Base-by-base conservation (phyloP, 257 asterid species). In the Salvia miltiorrhiza region DNA sequence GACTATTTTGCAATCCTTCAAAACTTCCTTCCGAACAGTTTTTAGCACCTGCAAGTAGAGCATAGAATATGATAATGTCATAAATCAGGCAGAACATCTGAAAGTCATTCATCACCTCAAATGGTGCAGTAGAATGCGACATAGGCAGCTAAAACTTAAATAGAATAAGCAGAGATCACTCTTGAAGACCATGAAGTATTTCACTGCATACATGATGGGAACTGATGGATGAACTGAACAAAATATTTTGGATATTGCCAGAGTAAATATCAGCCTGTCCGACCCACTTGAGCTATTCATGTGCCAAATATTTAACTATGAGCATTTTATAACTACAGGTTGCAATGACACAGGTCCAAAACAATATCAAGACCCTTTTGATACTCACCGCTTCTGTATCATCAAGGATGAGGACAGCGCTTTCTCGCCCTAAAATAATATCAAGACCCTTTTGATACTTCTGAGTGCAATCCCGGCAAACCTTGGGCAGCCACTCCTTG, bases 381-480 rank as follows among this genome's bases (percentile, higher is more conserved):
- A 56, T 23, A 44, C 69, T 78, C 85, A 93, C 99, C 83, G 66
- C 80, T 82, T 93, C 96, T 41, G 99, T 93, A 74, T 93, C 99
- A 76, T 93, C 99, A 65, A 93, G 96, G 77, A 93, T 93, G 78
- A 93, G 61, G 54, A 84, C 97, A 52, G 90, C 89, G 73, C 88
- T 93, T 80, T 88, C 97, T 79, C 86, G 92, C 67, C 95, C 97
- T 84, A 90, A 35, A 84, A 93, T 91, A 67, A 93, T 74, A 80
- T 93, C 98, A n/a, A 93, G 97, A 17, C 97, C 95, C 76, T 93
- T 93, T 48, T 88, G 92, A 75, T 85, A 79, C 79, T 83, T 85
- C 79, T 78, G 87, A 4, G 97, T 90, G 74, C 91, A 84, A 77
- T 93, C 96, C n/a, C n/a, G n/a, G n/a, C n/a, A n/a, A n/a, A 69